Percentiles rank a stretch among this genome's conserved stretches.
Conservation (phyloP, 2,329 filamentous ascomycete genomes). For the Coleophoma eucalyptorum region DNA sequence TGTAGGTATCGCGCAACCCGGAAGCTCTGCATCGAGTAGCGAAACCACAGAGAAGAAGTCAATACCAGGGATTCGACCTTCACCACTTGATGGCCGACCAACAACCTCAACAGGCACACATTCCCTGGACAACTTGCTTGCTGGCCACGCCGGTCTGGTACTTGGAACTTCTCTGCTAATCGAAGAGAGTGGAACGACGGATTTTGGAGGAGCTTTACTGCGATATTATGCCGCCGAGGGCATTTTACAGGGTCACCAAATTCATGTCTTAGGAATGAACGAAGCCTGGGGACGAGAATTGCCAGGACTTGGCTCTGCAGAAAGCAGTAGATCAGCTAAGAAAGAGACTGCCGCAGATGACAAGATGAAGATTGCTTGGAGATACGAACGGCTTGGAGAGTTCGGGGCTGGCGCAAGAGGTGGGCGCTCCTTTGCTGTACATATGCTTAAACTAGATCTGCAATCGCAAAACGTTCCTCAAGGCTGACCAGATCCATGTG, state of each 20-base stretch:
- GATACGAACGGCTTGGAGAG: slow-evolving; percentile 82
- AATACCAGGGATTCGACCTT: slow-evolving; percentile 67
- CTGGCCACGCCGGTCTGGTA: slow-evolving; percentile 80
- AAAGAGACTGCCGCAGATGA: slow-evolving; percentile 45
- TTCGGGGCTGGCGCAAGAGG: slow-evolving; percentile 51
- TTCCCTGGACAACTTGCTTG: slow-evolving; percentile 80
- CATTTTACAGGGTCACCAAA: slow-evolving; percentile 81
- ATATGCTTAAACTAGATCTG: slow-evolving; percentile 45
- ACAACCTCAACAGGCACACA: slow-evolving; percentile 89
- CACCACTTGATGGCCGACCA: slow-evolving; percentile 79
- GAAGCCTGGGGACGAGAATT: slow-evolving; percentile 81
- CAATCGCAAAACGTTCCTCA: background rate
- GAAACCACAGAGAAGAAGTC: slow-evolving; percentile 16
- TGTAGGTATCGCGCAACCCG: slow-evolving; percentile 42
- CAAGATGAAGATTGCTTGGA: slow-evolving; percentile 99
- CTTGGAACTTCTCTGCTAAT: slow-evolving; percentile 78
- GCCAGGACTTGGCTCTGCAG: slow-evolving; percentile 56
- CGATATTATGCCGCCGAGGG: slow-evolving; percentile 93
- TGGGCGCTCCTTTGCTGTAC: slow-evolving; percentile 34
- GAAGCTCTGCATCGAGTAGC: slow-evolving; percentile 10
- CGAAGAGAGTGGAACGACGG: slow-evolving; percentile 88
- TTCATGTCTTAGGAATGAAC: slow-evolving; percentile 79
- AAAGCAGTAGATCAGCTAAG: slow-evolving; percentile 36
- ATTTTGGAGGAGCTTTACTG: slow-evolving; percentile 81
- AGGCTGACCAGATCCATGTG: slow-evolving; percentile 11